Evolutionary conservation across 805 yeast species (phyloP), one percentile per base, ranked within the genome.

Genomic region (Sugiyamaella lignohabitans): DNA sequence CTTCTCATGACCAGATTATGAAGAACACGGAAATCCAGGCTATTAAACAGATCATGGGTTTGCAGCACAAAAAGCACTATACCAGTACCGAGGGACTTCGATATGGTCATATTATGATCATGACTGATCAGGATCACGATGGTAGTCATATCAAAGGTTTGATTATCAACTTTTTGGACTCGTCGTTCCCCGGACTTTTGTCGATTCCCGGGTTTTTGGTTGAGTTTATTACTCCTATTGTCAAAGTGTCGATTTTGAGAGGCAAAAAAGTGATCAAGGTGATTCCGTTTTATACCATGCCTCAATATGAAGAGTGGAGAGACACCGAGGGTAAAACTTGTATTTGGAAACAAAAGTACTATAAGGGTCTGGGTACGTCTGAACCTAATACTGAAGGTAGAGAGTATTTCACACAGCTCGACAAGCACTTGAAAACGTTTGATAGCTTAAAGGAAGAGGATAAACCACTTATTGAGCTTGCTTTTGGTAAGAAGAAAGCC

Each of bases 71-170:
- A 58, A 91, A 87, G 67, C 73, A 72, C 38, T 93, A 93, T 62
- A 81, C 80, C 18, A 83, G 81, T 53, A 72, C 84, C 14, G 76
- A 77, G 48, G 80, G 83, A 3, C 71, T 93, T 52, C 79, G 98
- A 63, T 93, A 93, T 61, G 98, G 98, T 32, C 96, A 88, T 63
- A 76, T 93, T 43, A 93, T 93, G 98, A 88, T 93, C 62, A 93
- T 93, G 98, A 88, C 98, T 4, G 98, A 93, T 84, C 98, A 93
- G 69, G 98, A 93, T 87, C 95, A 89, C 58, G 98, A 93, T 74
- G 98, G 98, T 51, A 84, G 95, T 16, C 98, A 93, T 71, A 93
- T 93, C 64, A 93, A 93, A 63, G 98, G 98, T 54, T 75, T 93
- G 55, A 78, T 93, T 48, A 93, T 93, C 59, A 93, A 93, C 64